These are phyloP conservation scores for Ogataea ganodermae DNA, from an alignment of 805 yeast species.

Conservation along the genomic window DNA sequence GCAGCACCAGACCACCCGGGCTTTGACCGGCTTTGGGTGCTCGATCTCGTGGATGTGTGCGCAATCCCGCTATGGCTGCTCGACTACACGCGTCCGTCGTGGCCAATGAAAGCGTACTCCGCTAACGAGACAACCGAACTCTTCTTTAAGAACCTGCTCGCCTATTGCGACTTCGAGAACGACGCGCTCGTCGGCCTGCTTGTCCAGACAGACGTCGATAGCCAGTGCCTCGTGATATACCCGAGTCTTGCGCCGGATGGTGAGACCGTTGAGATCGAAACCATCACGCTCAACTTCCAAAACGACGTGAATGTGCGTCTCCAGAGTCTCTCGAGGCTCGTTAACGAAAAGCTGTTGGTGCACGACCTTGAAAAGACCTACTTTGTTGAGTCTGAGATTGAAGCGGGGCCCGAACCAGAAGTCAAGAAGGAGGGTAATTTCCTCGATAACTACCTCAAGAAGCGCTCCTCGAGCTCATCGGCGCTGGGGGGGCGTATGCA, in stretches of 20 bases:
- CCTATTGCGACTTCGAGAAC: conserved; percentile 15
- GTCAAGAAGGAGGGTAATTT: conserved; percentile 22
- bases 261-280: conserved; percentile 13
- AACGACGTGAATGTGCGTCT: conserved; percentile 17
- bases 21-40: conserved; percentile 11
- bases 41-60: conserved; percentile 17
- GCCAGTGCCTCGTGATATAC: conserved; percentile 17
- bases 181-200: conserved; percentile 14
- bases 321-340: conserved; percentile 6
- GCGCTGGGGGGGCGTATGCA: conserved; percentile 1
- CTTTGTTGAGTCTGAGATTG: conserved; percentile 12
- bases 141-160: conserved; percentile 15
- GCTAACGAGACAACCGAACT: conserved; percentile 11
- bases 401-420: conserved; percentile 14
- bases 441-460: conserved; percentile 24
- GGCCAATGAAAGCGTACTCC: conserved; percentile 15
- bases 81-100: conserved; percentile 9
- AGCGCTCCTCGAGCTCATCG: conserved; percentile 12
- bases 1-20: background rate
- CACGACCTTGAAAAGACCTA: conserved; percentile 9
- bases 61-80: conserved; percentile 21
- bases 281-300: conserved; percentile 16
- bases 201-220: conserved; percentile 13
- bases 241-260: conserved; percentile 12
- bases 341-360: conserved; percentile 7